Evolutionary conservation across 441 rosid genomes (phyloP), one percentile per base, ranked within the genome.

Genomic region (Isatis lusitanica): DNA sequence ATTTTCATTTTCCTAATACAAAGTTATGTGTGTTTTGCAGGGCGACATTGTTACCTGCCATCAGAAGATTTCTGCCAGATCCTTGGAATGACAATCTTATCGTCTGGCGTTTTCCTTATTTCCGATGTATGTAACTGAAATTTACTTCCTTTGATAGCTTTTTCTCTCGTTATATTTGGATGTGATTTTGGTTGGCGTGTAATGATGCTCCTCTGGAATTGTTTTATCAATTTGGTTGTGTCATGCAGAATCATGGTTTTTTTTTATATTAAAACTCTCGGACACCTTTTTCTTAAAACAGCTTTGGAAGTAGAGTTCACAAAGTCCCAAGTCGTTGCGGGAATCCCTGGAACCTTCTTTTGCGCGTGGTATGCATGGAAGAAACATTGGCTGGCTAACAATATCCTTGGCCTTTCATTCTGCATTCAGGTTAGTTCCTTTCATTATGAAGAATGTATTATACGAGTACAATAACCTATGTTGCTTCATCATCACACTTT

Each of bases 371-470:
- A 94, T 75, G 99, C 92, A 40, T 85, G 84, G 57, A 83, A 90
- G 84, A 94, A 94, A 78, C 99, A 91, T 79, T 94, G 99, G 99
- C 79, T 94, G 57, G 99, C 98, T 43, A 94, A 94, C 84, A 94
- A 94, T 63, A 80, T 84, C 68, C 81, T 91, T 78, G 99, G 99
- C 57, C 85, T 94, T 46, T 88, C 99, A 46, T 94, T 94, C 86
- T 91, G 96, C 86, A 89, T 94, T 83, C 99, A 94, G 99, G 99
- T 94, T 69, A 71, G 79, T 8, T 72, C 16, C 74, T 61, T 15
- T 66, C 56, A 55, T 13, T 26, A 30, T n/a, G 17, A 24, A 21
- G 47, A 48, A 24, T 51, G 57, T 15, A 6, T 13, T 30, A 39
- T 42, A 38, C 6, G 28, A 58, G 9, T 44, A 33, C 17, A 42